phyloP scores from a whole-genome alignment of 2,329 filamentous ascomycete species.

The Cladosporium velox region DNA sequence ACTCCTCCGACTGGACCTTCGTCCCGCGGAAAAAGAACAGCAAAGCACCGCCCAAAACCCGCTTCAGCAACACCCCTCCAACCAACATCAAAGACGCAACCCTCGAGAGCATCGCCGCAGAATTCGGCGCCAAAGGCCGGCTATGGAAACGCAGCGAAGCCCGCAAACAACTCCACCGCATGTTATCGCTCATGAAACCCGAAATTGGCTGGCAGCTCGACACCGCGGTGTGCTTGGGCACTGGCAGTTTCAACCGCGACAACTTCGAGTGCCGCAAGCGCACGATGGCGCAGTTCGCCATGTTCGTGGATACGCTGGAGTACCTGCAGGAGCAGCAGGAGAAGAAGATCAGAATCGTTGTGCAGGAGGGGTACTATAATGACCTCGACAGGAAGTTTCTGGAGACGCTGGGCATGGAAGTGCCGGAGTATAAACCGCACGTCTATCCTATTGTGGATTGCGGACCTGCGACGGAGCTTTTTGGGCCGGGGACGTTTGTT shows the following conservation, averaged over 20 bases:
- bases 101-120: slow-evolving; percentile 24
- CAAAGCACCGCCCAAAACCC: slow-evolving; percentile 5
- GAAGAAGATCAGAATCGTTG: slow-evolving; percentile 25
- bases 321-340: slow-evolving; percentile 20
- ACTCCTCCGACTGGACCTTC: slow-evolving; percentile 13
- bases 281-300: slow-evolving; percentile 37
- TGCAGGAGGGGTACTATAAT: slow-evolving; percentile 36
- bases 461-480: slow-evolving; percentile 22
- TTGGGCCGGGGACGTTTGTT: slow-evolving; percentile 25
- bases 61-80: background rate
- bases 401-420: slow-evolving; percentile 24
- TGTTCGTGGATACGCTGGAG: slow-evolving; percentile 34
- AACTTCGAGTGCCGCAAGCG: slow-evolving; percentile 33
- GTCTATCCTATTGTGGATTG: slow-evolving; percentile 16
- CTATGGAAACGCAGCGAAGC: slow-evolving; percentile 29
- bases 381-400: slow-evolving; percentile 34
- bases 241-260: slow-evolving; percentile 36
- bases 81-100: slow-evolving; percentile 24
- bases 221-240: slow-evolving; percentile 35
- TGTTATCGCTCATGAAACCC: slow-evolving; percentile 27
- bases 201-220: slow-evolving; percentile 29
- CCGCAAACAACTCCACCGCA: slow-evolving; percentile 25
- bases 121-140: slow-evolving; percentile 28
- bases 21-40: slow-evolving; percentile 14
- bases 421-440: slow-evolving; percentile 21